Base-by-base conservation (phyloP, 306 rosid genomes). In the Quercus parvula region DNA sequence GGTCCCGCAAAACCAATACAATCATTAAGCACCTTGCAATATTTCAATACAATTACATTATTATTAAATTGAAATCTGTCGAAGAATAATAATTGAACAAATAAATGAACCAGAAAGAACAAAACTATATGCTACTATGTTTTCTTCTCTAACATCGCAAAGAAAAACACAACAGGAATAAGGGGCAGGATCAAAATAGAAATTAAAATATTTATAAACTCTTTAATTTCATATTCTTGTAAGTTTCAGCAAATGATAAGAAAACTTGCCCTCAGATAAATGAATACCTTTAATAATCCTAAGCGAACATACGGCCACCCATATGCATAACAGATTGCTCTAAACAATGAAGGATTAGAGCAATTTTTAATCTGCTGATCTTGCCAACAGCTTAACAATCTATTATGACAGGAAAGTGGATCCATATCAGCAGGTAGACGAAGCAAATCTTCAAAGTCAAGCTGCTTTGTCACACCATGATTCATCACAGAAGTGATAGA, bases 1-100 rank as follows among this genome's bases (percentile, higher is more conserved):
- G 99, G 97, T 85, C 95, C 99, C 72, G 78, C 94, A 88, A 92
- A 94, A 83, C 97, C 93, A 81, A 91, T 86, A 80, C 84, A 89
- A 77, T 94, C 99, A 85, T 94, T 94, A 81, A 92, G 81, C 85
- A 91, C 96, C 99, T 92, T 88, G 72, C 82, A 78, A 81, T 33
- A 67, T 67, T 44, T 22, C 49, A 67, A 67, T 33, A 67, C 15
- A 33, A 67, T 18, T 31, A 17, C 71, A 33, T 67, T 67, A 33
- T 33, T 5, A 33, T 18, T 67, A 67, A 59, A 63, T 31, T 17
- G 24, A 33, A 67, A 67, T 64, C 17, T 7, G 24, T 4, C 25
- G 2, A 67, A 67, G 46, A 28, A 64, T 30, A 25, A 27, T 30
- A 64, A 28, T 15, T 63, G 15, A 63, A 63, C 64, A 12, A 62